Evolutionary conservation across 73 alveolate genomes (phyloP), one percentile per base, ranked within the genome.

Genomic region (Paramecium biaurelia): DNA sequence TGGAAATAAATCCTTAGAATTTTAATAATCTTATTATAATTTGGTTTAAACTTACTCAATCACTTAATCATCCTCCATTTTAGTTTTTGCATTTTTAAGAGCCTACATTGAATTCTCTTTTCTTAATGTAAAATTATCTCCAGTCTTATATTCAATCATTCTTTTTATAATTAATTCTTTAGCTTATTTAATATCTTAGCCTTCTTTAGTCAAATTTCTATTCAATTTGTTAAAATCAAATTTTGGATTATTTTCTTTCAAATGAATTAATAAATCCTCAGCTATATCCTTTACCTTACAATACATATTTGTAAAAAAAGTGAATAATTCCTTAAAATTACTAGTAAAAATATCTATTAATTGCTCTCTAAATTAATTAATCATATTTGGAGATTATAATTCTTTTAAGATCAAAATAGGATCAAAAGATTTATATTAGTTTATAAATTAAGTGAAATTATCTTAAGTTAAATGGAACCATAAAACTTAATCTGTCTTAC

Each of bases 401-500:
- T 63, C 49, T 32, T 63, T 63, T 63, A 23, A 26, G 12, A 63
- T 63, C 8, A 32, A 2, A 30, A 26, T 15, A 21, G 45, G 9
- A 63, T 63, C 84, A 0, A 30, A 6, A 30, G 84, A 63, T 23
- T 32, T 63, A 63, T n/a, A 74, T 37, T 34, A 18, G 2, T 12
- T 41, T 34, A 34, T 74, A 41, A 74, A 74, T 34, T 32, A n/a
- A 74, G 57, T 32, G 18, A 74, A 37, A 74, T 74, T 74, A 28
- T 79, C 90, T 45, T 23, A 24, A 38, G 90, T 41, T 4, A 79
- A 20, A 79, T 79, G 90, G 26, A 79, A 79, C 90, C 90, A 79
- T 79, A 79, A 79, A 20, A 79, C 47, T 79, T 79, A 42, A 43
- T 79, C 90, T 5, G 90, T 79, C 47, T 79, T 79, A 45, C 90